Conservation (phyloP, 441 rosid species). For the Adansonia gregorii region DNA sequence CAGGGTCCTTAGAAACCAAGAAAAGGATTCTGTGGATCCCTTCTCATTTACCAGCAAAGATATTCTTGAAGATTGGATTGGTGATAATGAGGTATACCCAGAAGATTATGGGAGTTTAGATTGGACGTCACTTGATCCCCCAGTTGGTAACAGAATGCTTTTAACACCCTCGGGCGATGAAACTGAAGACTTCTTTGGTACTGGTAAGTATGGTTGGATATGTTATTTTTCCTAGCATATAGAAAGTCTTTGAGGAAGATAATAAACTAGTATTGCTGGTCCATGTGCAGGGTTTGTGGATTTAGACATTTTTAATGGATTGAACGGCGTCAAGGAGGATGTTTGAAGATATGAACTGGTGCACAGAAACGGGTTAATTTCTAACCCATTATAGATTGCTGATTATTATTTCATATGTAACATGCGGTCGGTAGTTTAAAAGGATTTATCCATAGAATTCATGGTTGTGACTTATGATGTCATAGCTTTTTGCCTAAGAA, state of each 20-base stretch:
- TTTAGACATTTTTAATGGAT: slow-evolving; percentile 62
- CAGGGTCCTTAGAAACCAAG: slow-evolving; percentile 43
- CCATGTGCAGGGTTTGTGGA: slow-evolving; percentile 71
- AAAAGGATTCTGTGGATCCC: slow-evolving; percentile 55
- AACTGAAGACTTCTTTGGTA: slow-evolving; percentile 52
- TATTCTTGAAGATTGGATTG: slow-evolving; percentile 76
- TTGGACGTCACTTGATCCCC: slow-evolving; percentile 73
- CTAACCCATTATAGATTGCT: neutral
- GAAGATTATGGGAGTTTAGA: slow-evolving; percentile 65
- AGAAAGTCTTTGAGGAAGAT: neutral
- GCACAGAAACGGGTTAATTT: neutral
- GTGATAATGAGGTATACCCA: slow-evolving; percentile 45
- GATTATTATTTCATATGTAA: neutral
- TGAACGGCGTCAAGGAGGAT: slow-evolving; percentile 47
- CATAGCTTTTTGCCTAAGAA: neutral
- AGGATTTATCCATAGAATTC: slow-evolving; percentile 18
- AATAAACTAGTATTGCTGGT: slow-evolving; percentile 3
- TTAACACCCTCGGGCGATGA: slow-evolving; percentile 53
- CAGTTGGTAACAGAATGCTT: slow-evolving; percentile 40
- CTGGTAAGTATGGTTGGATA: slow-evolving; percentile 51
- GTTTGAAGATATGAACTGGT: slow-evolving; percentile 29
- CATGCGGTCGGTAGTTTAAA: slow-evolving; percentile 7
- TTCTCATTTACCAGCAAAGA: slow-evolving; percentile 48
- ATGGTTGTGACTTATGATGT: neutral
- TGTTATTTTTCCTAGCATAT: neutral